These are phyloP conservation scores for Arctium lappa DNA, from an alignment of 129 eudicot genomes.

Conservation along the genomic window DNA sequence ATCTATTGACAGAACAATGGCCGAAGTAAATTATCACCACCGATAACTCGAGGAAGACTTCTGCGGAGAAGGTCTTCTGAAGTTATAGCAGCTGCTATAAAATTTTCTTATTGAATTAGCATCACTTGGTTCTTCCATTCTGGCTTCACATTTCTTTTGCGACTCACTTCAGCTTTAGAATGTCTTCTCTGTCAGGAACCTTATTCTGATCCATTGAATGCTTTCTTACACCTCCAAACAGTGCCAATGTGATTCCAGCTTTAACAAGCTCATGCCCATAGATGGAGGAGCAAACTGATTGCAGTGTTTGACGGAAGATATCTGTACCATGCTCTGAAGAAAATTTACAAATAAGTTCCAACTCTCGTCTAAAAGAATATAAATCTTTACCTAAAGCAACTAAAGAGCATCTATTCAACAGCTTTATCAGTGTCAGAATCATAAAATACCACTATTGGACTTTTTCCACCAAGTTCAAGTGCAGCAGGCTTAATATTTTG, in stretches of 20 bases:
- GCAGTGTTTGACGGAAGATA: conserved; percentile 78
- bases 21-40: conserved; percentile 18
- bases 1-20: conserved; percentile 51
- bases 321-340: conserved; percentile 72
- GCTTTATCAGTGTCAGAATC: no score
- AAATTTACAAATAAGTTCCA: conserved; percentile 71
- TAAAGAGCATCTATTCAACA: no score
- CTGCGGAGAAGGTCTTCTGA: no score
- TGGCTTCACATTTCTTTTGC: no score
- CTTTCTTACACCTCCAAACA: conserved; percentile 93
- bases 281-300: conserved; percentile 93
- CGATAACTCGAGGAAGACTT: no score
- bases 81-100: no score
- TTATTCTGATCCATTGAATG: conserved; percentile 95
- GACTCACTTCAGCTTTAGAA: conserved; percentile 17
- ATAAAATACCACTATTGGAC: no score
- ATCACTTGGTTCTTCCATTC: no score
- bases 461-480: no score
- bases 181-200: conserved; percentile 97
- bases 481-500: no score
- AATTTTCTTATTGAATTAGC: no score
- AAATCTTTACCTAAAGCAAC: conserved; percentile 30
- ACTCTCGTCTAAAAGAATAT: conserved; percentile 76
- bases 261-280: conserved; percentile 99
- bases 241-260: conserved; percentile 81